Conservation (phyloP, 2,329 filamentous ascomycete genomes). For the Fusarium virguliforme region DNA sequence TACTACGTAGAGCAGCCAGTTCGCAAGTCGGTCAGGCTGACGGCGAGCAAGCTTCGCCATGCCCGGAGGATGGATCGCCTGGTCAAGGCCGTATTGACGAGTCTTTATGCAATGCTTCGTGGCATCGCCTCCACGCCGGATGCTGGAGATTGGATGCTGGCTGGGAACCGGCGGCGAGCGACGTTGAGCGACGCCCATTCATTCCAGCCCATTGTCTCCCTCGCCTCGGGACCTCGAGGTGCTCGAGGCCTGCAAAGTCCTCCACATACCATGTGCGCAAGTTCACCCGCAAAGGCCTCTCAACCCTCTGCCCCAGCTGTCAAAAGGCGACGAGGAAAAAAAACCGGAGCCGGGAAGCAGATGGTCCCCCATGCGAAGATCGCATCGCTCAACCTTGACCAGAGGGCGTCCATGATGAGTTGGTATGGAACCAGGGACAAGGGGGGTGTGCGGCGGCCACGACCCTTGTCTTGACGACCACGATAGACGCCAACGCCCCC, state of each 20-base stretch:
- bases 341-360: constrained; percentile 49
- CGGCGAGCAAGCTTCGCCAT: constrained; percentile 25
- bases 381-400: constrained; percentile 46
- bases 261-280: constrained; percentile 5
- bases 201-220: constrained; percentile 33
- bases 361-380: constrained; percentile 51
- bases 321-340: constrained; percentile 29
- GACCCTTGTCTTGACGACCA: constrained; percentile 35
- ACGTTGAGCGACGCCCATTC: constrained; percentile 16
- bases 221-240: background rate
- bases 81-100: constrained; percentile 39
- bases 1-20: constrained; percentile 17
- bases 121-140: constrained; percentile 45
- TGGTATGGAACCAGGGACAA: constrained; percentile 32
- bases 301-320: constrained; percentile 6
- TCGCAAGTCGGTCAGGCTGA: constrained; percentile 28
- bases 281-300: background rate
- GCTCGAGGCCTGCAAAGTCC: constrained; percentile 10
- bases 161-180: constrained; percentile 36
- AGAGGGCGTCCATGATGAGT: constrained; percentile 40
- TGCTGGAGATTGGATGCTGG: constrained; percentile 22
- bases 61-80: constrained; percentile 35
- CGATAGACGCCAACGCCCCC: constrained; percentile 44
- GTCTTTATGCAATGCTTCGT: constrained; percentile 53
- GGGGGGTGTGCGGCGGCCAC: constrained; percentile 38